Evolutionary conservation across 108 stramenopile species (phyloP).

Genomic region (Nitzschia sp.): DNA sequence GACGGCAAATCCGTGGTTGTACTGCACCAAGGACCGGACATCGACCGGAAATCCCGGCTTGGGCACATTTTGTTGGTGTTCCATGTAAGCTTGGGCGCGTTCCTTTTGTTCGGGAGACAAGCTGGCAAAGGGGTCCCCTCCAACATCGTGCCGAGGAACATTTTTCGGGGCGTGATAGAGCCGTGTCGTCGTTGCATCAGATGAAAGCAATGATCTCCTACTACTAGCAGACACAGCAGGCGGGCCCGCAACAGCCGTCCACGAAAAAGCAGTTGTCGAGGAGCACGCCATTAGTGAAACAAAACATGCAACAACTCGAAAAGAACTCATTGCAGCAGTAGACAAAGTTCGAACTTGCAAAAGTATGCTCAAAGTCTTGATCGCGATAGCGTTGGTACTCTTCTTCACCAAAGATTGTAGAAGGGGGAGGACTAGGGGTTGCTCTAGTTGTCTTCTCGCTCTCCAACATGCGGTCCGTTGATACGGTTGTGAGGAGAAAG

Average conservation of each 20-base stretch:
- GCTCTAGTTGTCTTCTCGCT: too few relatives aligned
- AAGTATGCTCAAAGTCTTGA: not conserved
- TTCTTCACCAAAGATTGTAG: not conserved
- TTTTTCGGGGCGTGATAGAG: conserved; percentile 13
- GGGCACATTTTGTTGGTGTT: conserved; percentile 74
- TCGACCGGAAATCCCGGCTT: conserved; percentile 68
- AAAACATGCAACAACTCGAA: not conserved
- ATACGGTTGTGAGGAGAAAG: too few relatives aligned
- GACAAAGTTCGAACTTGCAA: not conserved
- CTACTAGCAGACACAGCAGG: not conserved
- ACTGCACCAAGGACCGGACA: conserved; percentile 76
- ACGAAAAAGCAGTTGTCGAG: not conserved
- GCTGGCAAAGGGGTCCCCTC: conserved; percentile 2
- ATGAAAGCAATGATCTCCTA: too few relatives aligned
- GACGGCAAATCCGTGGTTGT: conserved; percentile 90
- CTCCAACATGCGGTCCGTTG: not conserved
- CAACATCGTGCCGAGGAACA: conserved; percentile 38
- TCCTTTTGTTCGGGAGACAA: conserved; percentile 26
- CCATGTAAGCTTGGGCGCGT: conserved; percentile 32
- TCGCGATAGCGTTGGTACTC: not conserved
- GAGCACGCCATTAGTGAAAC: not conserved
- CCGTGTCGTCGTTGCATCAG: not conserved
- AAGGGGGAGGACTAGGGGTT: not conserved
- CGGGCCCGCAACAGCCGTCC: not conserved
- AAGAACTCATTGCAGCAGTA: conserved; percentile 4